Base-by-base conservation (phyloP, 331 rosid genomes). In the Saraca asoca region DNA sequence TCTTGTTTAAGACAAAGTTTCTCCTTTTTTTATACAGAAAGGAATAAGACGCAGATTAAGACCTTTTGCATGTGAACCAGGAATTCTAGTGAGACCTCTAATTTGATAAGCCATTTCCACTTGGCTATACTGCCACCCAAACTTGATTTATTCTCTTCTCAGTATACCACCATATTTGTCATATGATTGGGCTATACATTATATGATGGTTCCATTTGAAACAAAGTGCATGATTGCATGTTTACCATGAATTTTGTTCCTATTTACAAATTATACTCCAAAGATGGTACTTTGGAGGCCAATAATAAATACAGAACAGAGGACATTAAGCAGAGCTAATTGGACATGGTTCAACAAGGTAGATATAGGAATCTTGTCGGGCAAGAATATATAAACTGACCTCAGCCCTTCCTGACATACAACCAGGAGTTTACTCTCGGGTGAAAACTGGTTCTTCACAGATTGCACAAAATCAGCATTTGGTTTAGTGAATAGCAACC, bases 371-470 rank as follows among this genome's bases (percentile, higher is more conserved):
- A 19, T 41, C 49, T 16, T 7, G 50, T 31, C 20, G 20, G 14
- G 16, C 37, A 53, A 45, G 13, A 60, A 7, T 67, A 57, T 49
- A 58, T 59, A 73, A 51, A 71, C 90, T 63, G 58, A 93, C 98
- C 98, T 90, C 75, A 93, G 66, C 67, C 97, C 98, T 85, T 87
- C 98, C 60, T 93, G 98, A 64, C 98, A 93, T 56, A 93, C 98
- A 58, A 93, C 62, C 70, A 90, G 80, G 34, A 93, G 71, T 82
- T 87, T 90, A 65, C 77, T 86, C 60, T 76, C 85, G 12, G 95
- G 90, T 0, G 85, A n/a, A 78, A 93, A 69, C 77, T 86, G 81
- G 73, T 68, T 76, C 70, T 83, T 84, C 14, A 93, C 85, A 59
- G 95, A 81, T 82, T 81, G 82, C 68, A 87, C 75, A 68, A 93